A percentile compares a stretch with the other conserved stretches of the same genome.
Evolutionary conservation across 768 basidiomycete species (phyloP).

Genomic region (Boletus reticulatus): DNA sequence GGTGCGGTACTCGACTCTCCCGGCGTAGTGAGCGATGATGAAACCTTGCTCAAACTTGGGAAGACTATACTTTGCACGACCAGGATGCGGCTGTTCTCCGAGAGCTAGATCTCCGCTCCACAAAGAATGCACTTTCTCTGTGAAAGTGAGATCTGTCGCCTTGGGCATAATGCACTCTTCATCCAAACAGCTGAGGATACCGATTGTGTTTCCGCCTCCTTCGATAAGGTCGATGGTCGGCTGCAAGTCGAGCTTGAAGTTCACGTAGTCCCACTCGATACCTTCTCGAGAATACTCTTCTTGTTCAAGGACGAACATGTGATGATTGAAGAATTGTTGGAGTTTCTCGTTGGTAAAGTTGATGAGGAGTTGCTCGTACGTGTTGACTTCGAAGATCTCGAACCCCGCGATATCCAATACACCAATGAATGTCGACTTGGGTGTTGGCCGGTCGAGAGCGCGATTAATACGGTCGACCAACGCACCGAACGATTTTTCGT

Average conservation of each 20-base stretch:
- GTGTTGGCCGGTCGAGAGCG: constrained; percentile 89
- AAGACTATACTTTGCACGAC: constrained; percentile 80
- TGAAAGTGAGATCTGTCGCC: constrained; percentile 92
- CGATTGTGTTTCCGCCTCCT: constrained; percentile 65
- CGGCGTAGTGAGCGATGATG: constrained; percentile 94
- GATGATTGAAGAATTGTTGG: constrained; percentile 98
- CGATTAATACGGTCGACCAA: constrained; percentile 95
- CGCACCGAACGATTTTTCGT: constrained; percentile 94
- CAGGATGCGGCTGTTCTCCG: constrained; percentile 59
- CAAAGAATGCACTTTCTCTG: constrained; percentile 81
- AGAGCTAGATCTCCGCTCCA: constrained; percentile 53
- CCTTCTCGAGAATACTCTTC: constrained; percentile 96
- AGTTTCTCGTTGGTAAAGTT: constrained; percentile 99
- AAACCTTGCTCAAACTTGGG: constrained; percentile 93
- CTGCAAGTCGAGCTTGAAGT: constrained; percentile 96
- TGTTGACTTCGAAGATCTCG: constrained; percentile 93
- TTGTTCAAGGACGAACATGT: constrained; percentile 99
- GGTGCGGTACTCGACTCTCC: constrained; percentile 93
- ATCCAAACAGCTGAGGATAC: constrained; percentile 89
- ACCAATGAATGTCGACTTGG: constrained; percentile 93
- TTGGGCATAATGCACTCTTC: constrained; percentile 99
- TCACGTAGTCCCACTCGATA: constrained; percentile 97
- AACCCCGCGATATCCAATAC: constrained; percentile 99
- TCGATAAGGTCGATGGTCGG: constrained; percentile 99
- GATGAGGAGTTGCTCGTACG: constrained; percentile 97